Evolutionary conservation across 306 rosid genomes (phyloP).

Genomic region (Lathyrus aphaca): DNA sequence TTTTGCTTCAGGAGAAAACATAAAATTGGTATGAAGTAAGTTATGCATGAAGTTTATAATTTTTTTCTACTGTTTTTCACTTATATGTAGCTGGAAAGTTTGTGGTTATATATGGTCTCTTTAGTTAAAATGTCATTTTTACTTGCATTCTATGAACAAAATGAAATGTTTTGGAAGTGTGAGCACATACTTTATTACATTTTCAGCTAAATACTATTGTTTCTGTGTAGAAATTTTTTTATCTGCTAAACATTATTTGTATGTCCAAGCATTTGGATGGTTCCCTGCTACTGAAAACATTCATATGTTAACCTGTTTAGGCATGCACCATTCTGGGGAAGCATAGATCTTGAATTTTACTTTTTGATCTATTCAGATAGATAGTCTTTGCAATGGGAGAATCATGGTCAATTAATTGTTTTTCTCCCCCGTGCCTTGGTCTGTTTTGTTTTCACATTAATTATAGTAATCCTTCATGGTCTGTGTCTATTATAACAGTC

Average conservation of each 20-base stretch:
- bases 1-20: constrained; percentile 77
- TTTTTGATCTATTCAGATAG: too few species aligned
- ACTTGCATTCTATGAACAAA: constrained; percentile 14
- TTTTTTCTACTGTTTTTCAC: background rate
- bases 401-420: constrained; percentile 17
- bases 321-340: too few species aligned
- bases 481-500: constrained; percentile 60
- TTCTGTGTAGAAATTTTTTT: background rate
- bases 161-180: constrained; percentile 1
- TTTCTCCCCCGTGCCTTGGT: background rate
- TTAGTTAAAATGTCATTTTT: background rate
- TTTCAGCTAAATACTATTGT: background rate
- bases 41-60: constrained; percentile 14
- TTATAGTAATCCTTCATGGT: constrained; percentile 19
- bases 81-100: constrained; percentile 12
- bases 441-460: constrained; percentile 27
- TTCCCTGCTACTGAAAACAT: background rate
- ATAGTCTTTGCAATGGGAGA: background rate
- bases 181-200: background rate
- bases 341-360: too few species aligned
- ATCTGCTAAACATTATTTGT: constrained; percentile 14
- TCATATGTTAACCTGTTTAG: background rate
- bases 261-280: constrained; percentile 24
- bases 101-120: constrained; percentile 18
- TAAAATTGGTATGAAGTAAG: constrained; percentile 69